Base-by-base conservation (phyloP, 2,329 filamentous ascomycete genomes). In the Seiridium unicorne region DNA sequence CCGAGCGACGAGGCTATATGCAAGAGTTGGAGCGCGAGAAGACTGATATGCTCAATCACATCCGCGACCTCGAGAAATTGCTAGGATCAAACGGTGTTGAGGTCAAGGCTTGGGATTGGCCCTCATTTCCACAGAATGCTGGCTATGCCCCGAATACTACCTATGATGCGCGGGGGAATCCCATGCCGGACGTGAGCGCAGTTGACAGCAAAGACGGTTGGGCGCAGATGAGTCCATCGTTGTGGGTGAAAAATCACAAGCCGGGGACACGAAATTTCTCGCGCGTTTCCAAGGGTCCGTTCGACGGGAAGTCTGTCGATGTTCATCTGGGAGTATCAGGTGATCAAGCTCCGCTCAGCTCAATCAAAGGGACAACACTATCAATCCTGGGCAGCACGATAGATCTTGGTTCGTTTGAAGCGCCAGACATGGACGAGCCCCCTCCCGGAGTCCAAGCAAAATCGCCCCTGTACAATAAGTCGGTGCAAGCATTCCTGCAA, bases 351-450 rank as follows among this genome's bases (percentile, higher is more conserved):
- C 85, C 86, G 55, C 75, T 93, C 44, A 91, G 87, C 73, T 88
- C 89, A 6, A 89, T 93, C 69, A 88, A 89, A 67, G 91, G 90
- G 51, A 93, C 89, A 0, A 86, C 85, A 7, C 78, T 95, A n/a
- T 88, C 90, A 1, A 85, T 96, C 57, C 85, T 95, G 47, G 92
- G 91, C 40, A 90, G 89, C 66, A 89, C 90, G 51, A 89, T 95
- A 67, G 90, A 96, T 72, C 84, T 94, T 47, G 87, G 89, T 10
- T 86, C 89, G 49, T 92, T 91, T 68, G 83, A 88, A 51, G 85
- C 84, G 1, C 79, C 82, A 1, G 89, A 92, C 62, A 80, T 86
- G 71, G 85, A 90, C 66, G 88, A 90, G 76, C 85, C 75, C 60
- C 76, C 72, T 62, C 75, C 71, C 66, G 82, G 72, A 26, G 73